Conservation (phyloP, 192 early-diverging fungal genomes). For the Coemansia sp. region DNA sequence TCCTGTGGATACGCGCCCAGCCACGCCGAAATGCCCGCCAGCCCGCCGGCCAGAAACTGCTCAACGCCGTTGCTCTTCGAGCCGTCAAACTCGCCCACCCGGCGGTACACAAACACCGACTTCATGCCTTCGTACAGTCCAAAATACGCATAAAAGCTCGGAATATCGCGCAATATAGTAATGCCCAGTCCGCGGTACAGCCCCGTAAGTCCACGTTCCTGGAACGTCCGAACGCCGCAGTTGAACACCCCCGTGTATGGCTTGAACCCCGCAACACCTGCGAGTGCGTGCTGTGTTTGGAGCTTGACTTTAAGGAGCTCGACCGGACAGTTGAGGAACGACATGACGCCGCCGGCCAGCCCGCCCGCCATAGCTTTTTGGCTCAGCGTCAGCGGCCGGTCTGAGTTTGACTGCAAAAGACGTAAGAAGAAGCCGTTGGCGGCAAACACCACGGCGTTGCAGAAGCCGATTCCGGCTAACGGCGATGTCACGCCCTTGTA, state of each 20-base stretch:
- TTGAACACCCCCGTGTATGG: slow-evolving; percentile 44
- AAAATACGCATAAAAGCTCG: slow-evolving; percentile 68
- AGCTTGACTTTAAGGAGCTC: slow-evolving; percentile 91
- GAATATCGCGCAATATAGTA: slow-evolving; percentile 76
- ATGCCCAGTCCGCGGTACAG: slow-evolving; percentile 79
- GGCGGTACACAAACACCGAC: slow-evolving; percentile 61
- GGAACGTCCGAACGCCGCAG: slow-evolving; percentile 61
- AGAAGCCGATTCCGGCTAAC: slow-evolving; percentile 75
- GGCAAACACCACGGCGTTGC: slow-evolving; percentile 85
- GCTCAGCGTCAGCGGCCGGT: slow-evolving; percentile 59
- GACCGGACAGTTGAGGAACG: slow-evolving; percentile 85
- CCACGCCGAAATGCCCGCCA: slow-evolving; percentile 82
- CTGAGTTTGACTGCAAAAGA: slow-evolving; percentile 55
- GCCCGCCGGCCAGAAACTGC: slow-evolving; percentile 77
- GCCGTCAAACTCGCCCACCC: slow-evolving; percentile 52
- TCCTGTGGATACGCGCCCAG: slow-evolving; percentile 81
- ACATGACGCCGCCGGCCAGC: slow-evolving; percentile 81
- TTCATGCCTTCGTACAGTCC: slow-evolving; percentile 86
- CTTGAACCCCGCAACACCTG: slow-evolving; percentile 24
- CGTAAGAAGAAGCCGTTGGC: slow-evolving; percentile 70
- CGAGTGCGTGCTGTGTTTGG: slow-evolving; percentile 75
- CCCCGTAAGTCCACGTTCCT: slow-evolving; percentile 62
- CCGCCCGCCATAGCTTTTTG: slow-evolving; percentile 87
- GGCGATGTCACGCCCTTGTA: slow-evolving; percentile 88
- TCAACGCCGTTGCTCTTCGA: slow-evolving; percentile 51